Base-by-base conservation (phyloP, 352 stramenopile species). In the Phytophthora syringae region DNA sequence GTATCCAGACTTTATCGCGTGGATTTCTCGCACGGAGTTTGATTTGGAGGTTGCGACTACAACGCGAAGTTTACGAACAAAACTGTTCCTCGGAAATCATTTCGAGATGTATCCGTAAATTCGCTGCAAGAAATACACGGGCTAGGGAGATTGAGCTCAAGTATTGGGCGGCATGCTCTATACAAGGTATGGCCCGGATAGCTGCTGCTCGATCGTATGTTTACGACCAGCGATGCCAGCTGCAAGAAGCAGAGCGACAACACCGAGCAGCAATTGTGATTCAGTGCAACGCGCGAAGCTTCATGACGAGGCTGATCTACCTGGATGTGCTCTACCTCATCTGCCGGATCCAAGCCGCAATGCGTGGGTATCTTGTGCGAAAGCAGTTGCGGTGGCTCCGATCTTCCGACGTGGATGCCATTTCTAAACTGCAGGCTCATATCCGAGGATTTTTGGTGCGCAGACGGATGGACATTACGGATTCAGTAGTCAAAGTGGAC, bases 301-400 rank as follows among this genome's bases (percentile, higher is more conserved):
- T 83, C 42, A 74, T 92, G 55, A 91, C 84, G 10, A 77, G 85
- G 7, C 65, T 90, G n/a, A 90, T 92, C 37, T 95, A 92, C 52
- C 67, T 93, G 32, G 84, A 94, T 49, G 80, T 94, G 9, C 63
- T 93, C n/a, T 90, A 90, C 52, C 66, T 90, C 39, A 80, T 94
- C 39, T 85, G 79, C n/a, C 83, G 86, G 11, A 92, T 95, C 32
- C 87, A 94, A 59, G 84, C 84, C 1, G 71, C 74, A 1, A 82
- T 81, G n/a, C 84, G 87, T 10, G 85, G 84, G 5, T 89, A 75
- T 45, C 67, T 94, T 21, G 74, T 88, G 6, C 81, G 86, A 7
- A 78, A 74, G 40, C 74, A 85, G 0, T 57, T 90, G 16, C 69
- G 75, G 12, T 89, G 76, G 82, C 55, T 90, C 5, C 51, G 70